Base-by-base conservation (phyloP, 257 asterid species). In the Lantana camara region DNA sequence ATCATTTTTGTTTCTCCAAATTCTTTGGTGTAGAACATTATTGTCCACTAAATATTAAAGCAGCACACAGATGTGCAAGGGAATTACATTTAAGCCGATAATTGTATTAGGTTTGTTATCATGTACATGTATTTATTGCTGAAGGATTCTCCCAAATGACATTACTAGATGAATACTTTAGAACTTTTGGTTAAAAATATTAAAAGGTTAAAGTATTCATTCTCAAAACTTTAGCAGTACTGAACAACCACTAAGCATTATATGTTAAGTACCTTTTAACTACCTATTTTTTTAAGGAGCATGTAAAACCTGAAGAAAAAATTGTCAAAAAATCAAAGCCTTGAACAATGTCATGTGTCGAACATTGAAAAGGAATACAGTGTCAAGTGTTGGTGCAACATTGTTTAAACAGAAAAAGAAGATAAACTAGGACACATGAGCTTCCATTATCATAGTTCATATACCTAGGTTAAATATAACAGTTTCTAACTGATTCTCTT, bases 21-120 rank as follows among this genome's bases (percentile, higher is more conserved):
- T 16, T 57, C 49, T 29, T 60, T 47, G 65, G 27, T 56, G 63
- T 48, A 27, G 67, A n/a, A 32, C 21, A 66, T 41, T 63, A 14
- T 22, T 34, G 61, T 50, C 66, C 62, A 69, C 30, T 50, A 64
- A 15, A 47, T 2, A 46, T 12, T 14, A 46, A 57, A 52, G 45
- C 23, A 32, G 22, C 55, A 57, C 35, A 13, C 29, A 48, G 35
- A 48, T 27, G 38, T 38, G 22, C 32, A 42, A 23, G 10, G 34
- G 14, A 57, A 54, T 51, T 34, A 2, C 22, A 40, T 38, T 35
- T 57, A 12, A 47, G 64, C 52, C 40, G 27, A 37, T 50, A 20
- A 48, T 34, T 27, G 60, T 29, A 22, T 66, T 49, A 16, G 55
- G 19, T 49, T 47, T 15, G 24, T 22, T 12, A 23, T 21, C 34